These are phyloP conservation scores for Talaromyces pinophilus DNA, from an alignment of 2,329 filamentous ascomycete genomes.

Conservation along the genomic window DNA sequence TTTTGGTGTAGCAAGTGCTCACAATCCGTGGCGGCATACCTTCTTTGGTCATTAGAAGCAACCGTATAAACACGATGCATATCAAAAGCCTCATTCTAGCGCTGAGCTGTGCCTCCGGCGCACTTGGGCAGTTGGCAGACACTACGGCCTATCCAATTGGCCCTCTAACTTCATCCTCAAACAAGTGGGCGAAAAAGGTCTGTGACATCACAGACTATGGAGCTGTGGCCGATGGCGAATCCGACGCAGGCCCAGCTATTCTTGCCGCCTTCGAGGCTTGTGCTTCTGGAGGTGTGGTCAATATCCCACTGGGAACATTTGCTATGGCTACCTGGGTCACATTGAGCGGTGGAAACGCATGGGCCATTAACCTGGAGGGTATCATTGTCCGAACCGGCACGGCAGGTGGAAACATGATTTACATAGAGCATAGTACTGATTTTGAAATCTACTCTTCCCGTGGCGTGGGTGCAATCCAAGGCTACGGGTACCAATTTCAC, in stretches of 20 bases:
- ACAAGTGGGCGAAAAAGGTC: constrained; percentile 27
- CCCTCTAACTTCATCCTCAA: constrained; percentile 12
- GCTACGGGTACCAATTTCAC: constrained; percentile 53
- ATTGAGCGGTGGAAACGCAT: constrained; percentile 48
- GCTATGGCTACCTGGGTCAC: constrained; percentile 52
- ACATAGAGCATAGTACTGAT: constrained; percentile 33
- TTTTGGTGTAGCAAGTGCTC: neutral
- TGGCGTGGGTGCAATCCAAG: constrained; percentile 50
- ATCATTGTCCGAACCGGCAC: constrained; percentile 18
- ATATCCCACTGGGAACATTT: constrained; percentile 52
- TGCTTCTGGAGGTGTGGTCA: constrained; percentile 52
- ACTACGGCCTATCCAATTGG: constrained; percentile 17
- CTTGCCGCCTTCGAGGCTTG: constrained; percentile 34
- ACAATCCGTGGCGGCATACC: neutral
- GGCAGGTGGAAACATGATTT: constrained; percentile 20
- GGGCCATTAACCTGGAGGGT: constrained; percentile 54
- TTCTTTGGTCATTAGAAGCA: neutral
- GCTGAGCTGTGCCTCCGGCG: constrained; percentile 4
- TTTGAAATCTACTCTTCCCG: constrained; percentile 54
- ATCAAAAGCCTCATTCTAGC: constrained; percentile 13
- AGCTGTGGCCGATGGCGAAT: constrained; percentile 50
- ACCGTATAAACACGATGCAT: neutral
- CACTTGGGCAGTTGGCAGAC: constrained; percentile 15
- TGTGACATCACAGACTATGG: constrained; percentile 57
- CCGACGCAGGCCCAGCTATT: constrained; percentile 37